Evolutionary conservation across 768 basidiomycete genomes (phyloP), one percentile per base, ranked within the genome.

Genomic region (Grammothele lineata): DNA sequence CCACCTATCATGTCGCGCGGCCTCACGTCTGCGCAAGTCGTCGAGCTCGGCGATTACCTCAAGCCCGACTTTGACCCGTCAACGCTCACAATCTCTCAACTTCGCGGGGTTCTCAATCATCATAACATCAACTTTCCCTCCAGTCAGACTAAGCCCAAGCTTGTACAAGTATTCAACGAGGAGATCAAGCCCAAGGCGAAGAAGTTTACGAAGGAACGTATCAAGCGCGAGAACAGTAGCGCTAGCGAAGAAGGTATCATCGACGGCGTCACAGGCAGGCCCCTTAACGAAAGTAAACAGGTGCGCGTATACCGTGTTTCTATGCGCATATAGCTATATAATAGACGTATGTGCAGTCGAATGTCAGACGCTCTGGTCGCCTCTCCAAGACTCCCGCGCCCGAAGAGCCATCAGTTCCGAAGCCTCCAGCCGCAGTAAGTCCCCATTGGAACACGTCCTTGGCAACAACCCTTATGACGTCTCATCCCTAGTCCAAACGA

Each of bases 171-270:
- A n/a, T 92, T 92, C 66, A 80, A 87, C 50, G 78, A 85, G 40
- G 78, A 91, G 70, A 76, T 92, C 53, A 85, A 78, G 61, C 66
- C 78, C 17, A 77, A 77, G 44, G 66, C 74, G 10, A 59, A 62
- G 22, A 80, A 78, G 54, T 67, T 85, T 47, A 81, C 76, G 63
- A 81, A 74, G 49, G 83, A 90, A 52, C 72, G 80, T 37, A 47
- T 82, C 32, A 80, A 79, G 68, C 78, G 73, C 53, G 77, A 80
- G 62, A 82, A 80, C 42, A 89, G 85, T 53, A 63, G 75, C 41
- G 81, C 91, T 5, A 91, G 87, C 57, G 85, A 87, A 50, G 83
- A 88, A 46, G 90, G 89, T 4, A 92, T 92, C 43, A 80, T 71
- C 32, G 87, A 92, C 62, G 90, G 90, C 18, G 52, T 81, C n/a